These are phyloP conservation scores for Acanthamoeba healyi DNA, from an alignment of 208 protist genomes.

Conservation along the genomic window DNA sequence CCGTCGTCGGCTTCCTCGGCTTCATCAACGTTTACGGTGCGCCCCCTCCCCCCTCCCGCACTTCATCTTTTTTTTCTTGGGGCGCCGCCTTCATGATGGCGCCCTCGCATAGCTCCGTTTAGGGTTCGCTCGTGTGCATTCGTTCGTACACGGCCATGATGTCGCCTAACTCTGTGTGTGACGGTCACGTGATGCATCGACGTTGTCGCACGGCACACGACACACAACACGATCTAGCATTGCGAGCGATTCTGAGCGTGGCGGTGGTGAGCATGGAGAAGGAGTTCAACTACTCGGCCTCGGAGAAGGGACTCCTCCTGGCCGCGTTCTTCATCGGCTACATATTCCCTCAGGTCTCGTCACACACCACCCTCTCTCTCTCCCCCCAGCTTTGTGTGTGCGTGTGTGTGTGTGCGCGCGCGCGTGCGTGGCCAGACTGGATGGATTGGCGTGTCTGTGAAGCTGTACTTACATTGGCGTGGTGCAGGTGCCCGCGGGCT, in stretches of 20 bases:
- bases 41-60: background rate
- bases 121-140: background rate
- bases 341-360: constrained; percentile 35
- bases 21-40: constrained; percentile 72
- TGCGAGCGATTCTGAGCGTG: constrained; percentile 67
- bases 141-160: too few relatives aligned
- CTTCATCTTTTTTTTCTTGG: background rate
- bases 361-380: background rate
- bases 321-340: constrained; percentile 71
- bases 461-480: background rate
- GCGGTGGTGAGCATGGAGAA: constrained; percentile 65
- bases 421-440: too few relatives aligned
- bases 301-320: constrained; percentile 45
- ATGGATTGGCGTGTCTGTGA: background rate
- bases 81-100: background rate
- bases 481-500: constrained; percentile 46
- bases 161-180: too few relatives aligned
- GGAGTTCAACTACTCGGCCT: constrained; percentile 40
- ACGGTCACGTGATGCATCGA: too few relatives aligned
- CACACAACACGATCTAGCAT: too few relatives aligned
- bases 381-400: too few relatives aligned
- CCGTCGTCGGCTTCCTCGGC: constrained; percentile 24
- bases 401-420: too few relatives aligned
- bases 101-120: background rate
- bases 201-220: too few relatives aligned